These are phyloP conservation scores for Botryotinia convoluta DNA, from an alignment of 2,329 filamentous ascomycete species.

Conservation along the genomic window DNA sequence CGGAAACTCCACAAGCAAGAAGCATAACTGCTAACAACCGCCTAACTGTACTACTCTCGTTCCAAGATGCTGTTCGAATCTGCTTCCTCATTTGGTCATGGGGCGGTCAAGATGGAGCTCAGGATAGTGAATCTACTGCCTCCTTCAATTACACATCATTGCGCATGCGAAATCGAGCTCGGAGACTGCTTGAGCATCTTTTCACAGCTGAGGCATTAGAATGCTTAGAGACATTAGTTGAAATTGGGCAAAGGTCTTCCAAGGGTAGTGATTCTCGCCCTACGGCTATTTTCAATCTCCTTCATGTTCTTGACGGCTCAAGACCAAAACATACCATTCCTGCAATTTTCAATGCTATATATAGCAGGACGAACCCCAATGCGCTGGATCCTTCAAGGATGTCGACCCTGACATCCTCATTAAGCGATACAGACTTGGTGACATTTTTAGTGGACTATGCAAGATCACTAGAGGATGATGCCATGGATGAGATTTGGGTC, in stretches of 20 bases:
- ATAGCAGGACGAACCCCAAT: slow-evolving; percentile 83
- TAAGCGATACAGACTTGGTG: slow-evolving; percentile 80
- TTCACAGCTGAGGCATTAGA: slow-evolving; percentile 91
- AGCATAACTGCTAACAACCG: slow-evolving; percentile 88
- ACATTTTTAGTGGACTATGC: slow-evolving; percentile 90
- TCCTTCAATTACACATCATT: slow-evolving; percentile 90
- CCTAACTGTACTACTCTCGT: slow-evolving; percentile 89
- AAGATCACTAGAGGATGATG: slow-evolving; percentile 87
- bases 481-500: slow-evolving; percentile 96
- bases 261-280: slow-evolving; percentile 50
- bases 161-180: slow-evolving; percentile 83
- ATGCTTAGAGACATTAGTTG: slow-evolving; percentile 86
- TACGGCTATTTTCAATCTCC: slow-evolving; percentile 73
- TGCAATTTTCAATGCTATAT: slow-evolving; percentile 92
- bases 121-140: slow-evolving; percentile 67
- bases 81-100: slow-evolving; percentile 96
- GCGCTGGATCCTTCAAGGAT: slow-evolving; percentile 76
- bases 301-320: slow-evolving; percentile 88
- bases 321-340: slow-evolving; percentile 89
- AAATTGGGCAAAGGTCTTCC: slow-evolving; percentile 68
- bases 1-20: slow-evolving; percentile 72
- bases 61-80: slow-evolving; percentile 90
- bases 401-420: slow-evolving; percentile 82
- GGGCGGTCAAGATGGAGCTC: slow-evolving; percentile 65
- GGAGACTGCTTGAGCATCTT: slow-evolving; percentile 85